Evolutionary conservation across 371 early-diverging fungal genomes (phyloP).

Genomic region (Phascolomyces articulosus): DNA sequence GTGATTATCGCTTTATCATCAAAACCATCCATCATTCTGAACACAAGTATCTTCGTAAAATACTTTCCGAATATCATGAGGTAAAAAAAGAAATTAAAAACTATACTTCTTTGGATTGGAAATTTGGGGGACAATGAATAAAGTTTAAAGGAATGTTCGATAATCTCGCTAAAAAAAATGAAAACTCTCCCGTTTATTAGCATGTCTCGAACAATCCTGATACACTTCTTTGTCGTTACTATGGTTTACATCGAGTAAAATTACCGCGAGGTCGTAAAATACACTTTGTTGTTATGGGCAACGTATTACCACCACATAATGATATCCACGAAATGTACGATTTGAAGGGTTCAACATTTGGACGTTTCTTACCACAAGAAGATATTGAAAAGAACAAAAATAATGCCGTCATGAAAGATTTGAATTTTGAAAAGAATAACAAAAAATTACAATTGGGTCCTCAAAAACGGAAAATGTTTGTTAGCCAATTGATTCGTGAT

Average conservation of each 20-base stretch:
- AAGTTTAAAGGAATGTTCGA: not conserved
- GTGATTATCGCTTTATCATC: constrained; percentile 98
- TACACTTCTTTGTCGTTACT: constrained; percentile 91
- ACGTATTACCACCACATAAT: constrained; percentile 92
- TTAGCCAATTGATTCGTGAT: constrained; percentile 84
- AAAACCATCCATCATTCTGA: constrained; percentile 95
- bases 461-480: constrained; percentile 68
- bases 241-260: constrained; percentile 95
- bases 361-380: constrained; percentile 55
- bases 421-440: constrained; percentile 83
- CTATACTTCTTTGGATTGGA: not conserved
- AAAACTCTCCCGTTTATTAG: constrained; percentile 35
- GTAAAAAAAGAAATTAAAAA: constrained; percentile 26
- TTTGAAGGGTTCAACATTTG: constrained; percentile 70
- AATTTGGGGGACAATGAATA: not conserved
- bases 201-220: constrained; percentile 88
- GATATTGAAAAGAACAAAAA: constrained; percentile 71
- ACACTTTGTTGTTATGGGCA: constrained; percentile 98
- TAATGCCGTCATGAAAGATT: constrained; percentile 88
- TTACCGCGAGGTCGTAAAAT: constrained; percentile 89
- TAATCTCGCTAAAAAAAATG: too few species aligned
- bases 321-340: constrained; percentile 95
- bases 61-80: constrained; percentile 84
- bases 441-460: constrained; percentile 82
- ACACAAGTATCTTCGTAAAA: constrained; percentile 87